phyloP scores from a whole-genome alignment of 169 alveolate genomes.

The Plasmodium chabaudi region DNA sequence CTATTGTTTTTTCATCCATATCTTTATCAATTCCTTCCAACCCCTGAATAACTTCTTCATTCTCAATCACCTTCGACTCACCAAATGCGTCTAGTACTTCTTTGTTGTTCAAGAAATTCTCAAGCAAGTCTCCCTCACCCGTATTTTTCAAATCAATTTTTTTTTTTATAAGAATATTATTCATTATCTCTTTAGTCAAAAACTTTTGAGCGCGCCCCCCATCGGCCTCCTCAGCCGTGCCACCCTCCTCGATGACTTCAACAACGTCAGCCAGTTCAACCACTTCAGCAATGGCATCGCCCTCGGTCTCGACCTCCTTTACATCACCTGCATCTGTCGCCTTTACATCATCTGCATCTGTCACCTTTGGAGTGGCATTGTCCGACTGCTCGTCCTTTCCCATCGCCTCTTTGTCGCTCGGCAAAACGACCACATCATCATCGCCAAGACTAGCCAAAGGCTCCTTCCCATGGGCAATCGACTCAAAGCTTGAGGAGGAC shows the following conservation, averaged over 20 bases:
- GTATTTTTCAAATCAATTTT: not conserved
- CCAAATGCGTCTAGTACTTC: slow-evolving; percentile 30
- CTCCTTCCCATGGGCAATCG: no score
- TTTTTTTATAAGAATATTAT: slow-evolving; percentile 12
- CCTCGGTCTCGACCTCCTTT: no score
- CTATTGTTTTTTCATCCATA: not conserved
- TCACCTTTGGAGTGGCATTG: not conserved
- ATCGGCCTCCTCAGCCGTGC: not conserved
- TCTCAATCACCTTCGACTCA: not conserved
- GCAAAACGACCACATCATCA: no score
- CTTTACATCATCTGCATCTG: not conserved
- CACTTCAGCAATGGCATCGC: no score
- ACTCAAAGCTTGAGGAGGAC: no score
- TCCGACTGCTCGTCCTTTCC: no score
- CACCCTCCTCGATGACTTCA: not conserved
- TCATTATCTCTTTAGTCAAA: slow-evolving; percentile 28
- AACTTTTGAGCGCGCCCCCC: not conserved
- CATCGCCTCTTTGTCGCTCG: no score
- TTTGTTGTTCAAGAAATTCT: slow-evolving; percentile 16
- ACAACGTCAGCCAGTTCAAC: not conserved
- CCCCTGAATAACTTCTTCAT: not conserved
- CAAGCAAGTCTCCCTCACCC: slow-evolving; percentile 8
- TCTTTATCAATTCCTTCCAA: no score
- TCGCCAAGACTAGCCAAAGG: no score
- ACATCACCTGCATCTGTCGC: no score